Base-by-base conservation (phyloP, 2,329 filamentous ascomycete species). In the Alternaria panax region DNA sequence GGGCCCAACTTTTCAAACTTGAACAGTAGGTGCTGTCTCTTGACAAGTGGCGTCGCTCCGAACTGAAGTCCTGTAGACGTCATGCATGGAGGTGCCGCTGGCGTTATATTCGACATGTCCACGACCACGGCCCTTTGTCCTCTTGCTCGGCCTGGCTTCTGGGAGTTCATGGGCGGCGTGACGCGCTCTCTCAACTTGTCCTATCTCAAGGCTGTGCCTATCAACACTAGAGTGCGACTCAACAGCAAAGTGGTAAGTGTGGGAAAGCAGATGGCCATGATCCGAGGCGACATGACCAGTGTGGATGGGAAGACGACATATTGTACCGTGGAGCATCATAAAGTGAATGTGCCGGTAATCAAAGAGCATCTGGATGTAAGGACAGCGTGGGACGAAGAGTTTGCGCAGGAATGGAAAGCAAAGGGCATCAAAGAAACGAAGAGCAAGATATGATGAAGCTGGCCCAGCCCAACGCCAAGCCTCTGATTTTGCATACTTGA, bases 141-240 rank as follows among this genome's bases (percentile, higher is more conserved):
- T 1, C 51, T 85, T 12, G 77, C 82, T 5, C 77, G 74, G 34
- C 80, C 81, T 0, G 82, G 80, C 3, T 84, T 79, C 66, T 86
- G 83, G 83, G 80, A 84, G 75, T 84, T 85, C 62, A 74, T 85
- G 52, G 83, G 81, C 1, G 83, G 83, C 5, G 82, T 85, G 0
- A 83, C 83, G 4, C 75, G 84, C 6, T 78, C 79, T 1, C 71
- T 85, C 30, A 83, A 83, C 60, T 79, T 85, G n/a, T 83, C 80
- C 28, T 86, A 84, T 62, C 72, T 86, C 0, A 80, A 79, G 64
- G 81, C 81, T 2, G 78, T 85, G 4, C 83, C 83, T 0, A 75
- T 82, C 18, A 79, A 78, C 1, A 80, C 78, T 5, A 83, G 72
- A 6, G 76, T 85, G 4, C 72, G 78, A 4, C 72, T 85, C 28